Evolutionary conservation across 2,329 filamentous ascomycete genomes (phyloP).

Genomic region (Allantophomopsis lycopodina): DNA sequence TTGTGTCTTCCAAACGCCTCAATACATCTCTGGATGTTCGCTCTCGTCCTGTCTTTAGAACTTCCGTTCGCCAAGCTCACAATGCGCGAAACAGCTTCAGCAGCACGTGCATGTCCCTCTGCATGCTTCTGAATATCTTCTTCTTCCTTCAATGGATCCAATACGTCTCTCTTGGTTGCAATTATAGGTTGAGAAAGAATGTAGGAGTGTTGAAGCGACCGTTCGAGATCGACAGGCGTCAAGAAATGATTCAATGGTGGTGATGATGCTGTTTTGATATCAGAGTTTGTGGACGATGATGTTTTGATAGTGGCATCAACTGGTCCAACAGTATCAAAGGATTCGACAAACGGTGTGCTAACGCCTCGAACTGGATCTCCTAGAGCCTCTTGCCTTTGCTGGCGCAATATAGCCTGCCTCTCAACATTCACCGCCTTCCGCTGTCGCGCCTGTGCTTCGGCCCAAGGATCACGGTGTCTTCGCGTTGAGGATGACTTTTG

Average conservation of each 20-base stretch:
- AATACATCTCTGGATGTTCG: constrained; percentile 76
- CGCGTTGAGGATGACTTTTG: constrained; percentile 48
- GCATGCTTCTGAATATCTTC: constrained; percentile 27
- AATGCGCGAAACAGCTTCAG: constrained; percentile 69
- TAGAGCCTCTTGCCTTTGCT: constrained; percentile 46
- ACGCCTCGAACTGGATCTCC: constrained; percentile 73
- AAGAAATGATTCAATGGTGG: constrained; percentile 66
- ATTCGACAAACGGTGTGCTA: constrained; percentile 70
- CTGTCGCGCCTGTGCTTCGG: constrained; percentile 66
- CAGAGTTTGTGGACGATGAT: constrained; percentile 27
- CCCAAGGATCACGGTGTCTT: constrained; percentile 65
- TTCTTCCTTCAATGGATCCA: constrained; percentile 27
- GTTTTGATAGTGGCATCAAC: constrained; percentile 19
- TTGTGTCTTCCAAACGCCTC: constrained; percentile 82
- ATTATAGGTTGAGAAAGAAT: constrained; percentile 46
- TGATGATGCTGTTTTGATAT: constrained; percentile 29
- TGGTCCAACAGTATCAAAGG: constrained; percentile 48
- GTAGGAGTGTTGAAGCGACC: constrained; percentile 54
- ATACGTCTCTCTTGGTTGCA: constrained; percentile 17
- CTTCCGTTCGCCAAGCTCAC: constrained; percentile 64
- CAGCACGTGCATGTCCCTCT: constrained; percentile 48
- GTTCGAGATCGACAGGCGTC: constrained; percentile 49
- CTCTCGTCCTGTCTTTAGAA: constrained; percentile 63
- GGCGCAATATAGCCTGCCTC: constrained; percentile 55
- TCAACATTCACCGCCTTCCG: constrained; percentile 73